These are phyloP conservation scores for Kwoniella sp. DNA, from an alignment of 768 basidiomycete species.

Conservation along the genomic window DNA sequence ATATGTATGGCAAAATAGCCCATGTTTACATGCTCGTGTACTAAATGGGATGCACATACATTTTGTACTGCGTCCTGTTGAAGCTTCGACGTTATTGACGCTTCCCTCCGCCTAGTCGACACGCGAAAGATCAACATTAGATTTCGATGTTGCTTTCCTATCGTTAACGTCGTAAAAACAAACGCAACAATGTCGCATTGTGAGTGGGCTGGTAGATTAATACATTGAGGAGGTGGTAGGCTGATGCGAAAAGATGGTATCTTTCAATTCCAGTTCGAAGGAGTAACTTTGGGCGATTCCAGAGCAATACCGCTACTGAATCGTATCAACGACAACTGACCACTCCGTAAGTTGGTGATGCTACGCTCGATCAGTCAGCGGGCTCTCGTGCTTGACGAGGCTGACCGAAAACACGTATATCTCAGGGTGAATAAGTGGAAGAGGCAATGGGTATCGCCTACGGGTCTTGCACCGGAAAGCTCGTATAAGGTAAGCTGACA, in stretches of 20 bases:
- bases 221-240: no score
- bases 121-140: not conserved
- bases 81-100: no score
- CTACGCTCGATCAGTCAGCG: no score
- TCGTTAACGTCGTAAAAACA: not conserved
- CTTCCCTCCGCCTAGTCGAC: not conserved
- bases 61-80: not conserved
- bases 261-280: constrained; percentile 18
- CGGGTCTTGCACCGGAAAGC: constrained; percentile 44
- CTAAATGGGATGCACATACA: not conserved
- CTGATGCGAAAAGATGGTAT: no score
- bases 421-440: constrained; percentile 48
- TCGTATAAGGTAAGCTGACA: constrained; percentile 42
- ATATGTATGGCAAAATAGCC: no score
- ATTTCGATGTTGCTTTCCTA: not conserved
- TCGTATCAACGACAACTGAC: constrained; percentile 45
- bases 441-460: constrained; percentile 46
- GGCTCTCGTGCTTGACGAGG: no score
- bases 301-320: constrained; percentile 30
- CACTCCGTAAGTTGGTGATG: constrained; percentile 47
- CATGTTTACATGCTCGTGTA: no score
- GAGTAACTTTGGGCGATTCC: constrained; percentile 31
- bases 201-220: constrained; percentile 3
- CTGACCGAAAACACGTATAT: not conserved
- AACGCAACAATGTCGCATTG: constrained; percentile 15